Evolutionary conservation across 441 rosid species (phyloP), one percentile per base, ranked within the genome.

Genomic region (Gossypium schwendimanii): DNA sequence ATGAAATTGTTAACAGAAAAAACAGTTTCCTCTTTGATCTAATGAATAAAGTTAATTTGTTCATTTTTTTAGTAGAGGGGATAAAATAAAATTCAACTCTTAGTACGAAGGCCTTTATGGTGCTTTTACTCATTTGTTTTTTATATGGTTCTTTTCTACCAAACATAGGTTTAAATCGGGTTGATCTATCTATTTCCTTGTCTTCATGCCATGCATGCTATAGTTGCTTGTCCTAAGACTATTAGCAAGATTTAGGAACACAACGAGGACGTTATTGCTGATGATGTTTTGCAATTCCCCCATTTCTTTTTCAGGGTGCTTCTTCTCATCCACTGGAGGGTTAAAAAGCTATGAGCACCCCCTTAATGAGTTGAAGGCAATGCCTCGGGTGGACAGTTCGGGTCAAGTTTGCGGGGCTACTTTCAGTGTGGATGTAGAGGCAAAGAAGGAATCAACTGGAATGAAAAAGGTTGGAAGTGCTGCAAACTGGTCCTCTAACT

Each of bases 331-430:
- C 33, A 85, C 99, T 63, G 96, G 99, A 76, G 93, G 98, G 70
- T 82, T 94, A 84, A 92, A 96, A 90, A 95, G 97, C 82, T 91
- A 76, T 8, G 98, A 91, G 85, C 88, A 88, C 80, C 99, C 99
- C 1, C 45, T 87, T 70, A 87, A 95, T 71, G 98, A 91, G 84
- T 73, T 94, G 86, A 94, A 94, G 91, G 88, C 99, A 0, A 87
- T 91, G 65, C 99, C 97, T 0, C 88, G 97, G 82, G 98, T 94
- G 69, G 99, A 94, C 79, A 94, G 99, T 76, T 94, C 96, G 0
- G 98, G 99, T 20, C 75, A 94, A 69, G 86, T 91, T 41, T 92
- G 98, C 44, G 99, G 99, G 39, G 86, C 99, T 4, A 87, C 70
- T 58, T 94, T 94, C 82, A 85, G 81, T 83, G 98, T 94, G 78